These are phyloP conservation scores for Curvularia lunata DNA, from an alignment of 2,329 filamentous ascomycete species.

Conservation along the genomic window DNA sequence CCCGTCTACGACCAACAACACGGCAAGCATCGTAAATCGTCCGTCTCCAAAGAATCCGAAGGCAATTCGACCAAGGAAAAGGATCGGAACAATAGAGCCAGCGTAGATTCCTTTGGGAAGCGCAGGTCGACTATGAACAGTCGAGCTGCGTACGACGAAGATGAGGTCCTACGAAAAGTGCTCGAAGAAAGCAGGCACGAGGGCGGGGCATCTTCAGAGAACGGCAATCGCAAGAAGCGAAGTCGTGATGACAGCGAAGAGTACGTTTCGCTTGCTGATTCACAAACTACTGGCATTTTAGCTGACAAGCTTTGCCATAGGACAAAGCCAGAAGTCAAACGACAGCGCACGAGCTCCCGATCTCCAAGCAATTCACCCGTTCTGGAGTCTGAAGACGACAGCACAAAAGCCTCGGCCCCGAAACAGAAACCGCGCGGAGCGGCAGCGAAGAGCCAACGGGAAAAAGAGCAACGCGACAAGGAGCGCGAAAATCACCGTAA, in stretches of 20 bases:
- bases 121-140: conserved; percentile 97
- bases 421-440: conserved; percentile 56
- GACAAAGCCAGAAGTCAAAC: conserved; percentile 73
- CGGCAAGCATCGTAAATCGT: conserved; percentile 65
- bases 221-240: conserved; percentile 73
- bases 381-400: conserved; percentile 76
- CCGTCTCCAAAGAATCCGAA: conserved; percentile 68
- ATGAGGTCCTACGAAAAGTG: conserved; percentile 83
- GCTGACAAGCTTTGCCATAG: conserved; percentile 57
- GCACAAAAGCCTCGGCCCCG: conserved; percentile 51
- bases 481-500: conserved; percentile 76
- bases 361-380: conserved; percentile 56
- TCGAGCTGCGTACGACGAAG: conserved; percentile 93
- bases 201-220: conserved; percentile 62
- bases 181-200: conserved; percentile 96
- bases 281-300: conserved; percentile 5
- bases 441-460: conserved; percentile 59
- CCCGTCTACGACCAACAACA: conserved; percentile 63
- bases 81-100: conserved; percentile 62
- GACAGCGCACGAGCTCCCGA: conserved; percentile 73
- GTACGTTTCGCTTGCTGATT: conserved; percentile 63
- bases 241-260: conserved; percentile 91
- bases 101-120: conserved; percentile 70
- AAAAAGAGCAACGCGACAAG: conserved; percentile 66
- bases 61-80: conserved; percentile 61